Conservation (phyloP, 2,329 filamentous ascomycete genomes). For the Talaromyces sp. region DNA sequence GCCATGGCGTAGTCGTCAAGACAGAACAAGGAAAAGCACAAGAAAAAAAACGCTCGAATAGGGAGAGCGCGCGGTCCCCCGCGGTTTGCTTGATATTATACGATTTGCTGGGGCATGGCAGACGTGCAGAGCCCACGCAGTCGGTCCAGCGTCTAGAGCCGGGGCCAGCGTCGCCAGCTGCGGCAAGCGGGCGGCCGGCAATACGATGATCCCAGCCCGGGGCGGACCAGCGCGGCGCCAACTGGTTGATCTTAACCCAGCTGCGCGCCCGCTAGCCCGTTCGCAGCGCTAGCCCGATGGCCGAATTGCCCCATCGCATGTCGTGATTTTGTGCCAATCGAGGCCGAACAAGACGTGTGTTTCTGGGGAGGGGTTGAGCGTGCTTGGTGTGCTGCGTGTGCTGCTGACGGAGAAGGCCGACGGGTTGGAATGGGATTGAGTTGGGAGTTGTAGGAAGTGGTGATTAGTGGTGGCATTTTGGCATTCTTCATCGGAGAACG, state of each 20-base stretch:
- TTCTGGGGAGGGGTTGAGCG: neutral
- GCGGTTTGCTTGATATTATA: neutral
- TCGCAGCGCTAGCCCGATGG: slow-evolving; percentile 26
- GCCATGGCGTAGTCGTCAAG: slow-evolving; percentile 1
- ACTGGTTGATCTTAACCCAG: neutral
- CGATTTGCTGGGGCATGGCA: neutral
- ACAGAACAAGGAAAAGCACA: neutral
- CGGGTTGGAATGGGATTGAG: too few species aligned
- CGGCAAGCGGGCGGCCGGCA: neutral
- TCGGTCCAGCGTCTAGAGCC: neutral
- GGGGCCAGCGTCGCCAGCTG: neutral
- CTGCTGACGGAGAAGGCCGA: neutral
- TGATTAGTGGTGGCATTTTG: too few species aligned
- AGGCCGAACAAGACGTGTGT: neutral
- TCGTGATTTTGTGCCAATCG: slow-evolving; percentile 26
- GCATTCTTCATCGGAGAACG: too few species aligned
- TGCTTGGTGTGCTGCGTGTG: neutral
- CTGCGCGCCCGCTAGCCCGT: neutral
- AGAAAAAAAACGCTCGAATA: neutral
- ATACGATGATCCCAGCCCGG: neutral
- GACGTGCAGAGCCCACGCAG: neutral
- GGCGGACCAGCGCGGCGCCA: neutral
- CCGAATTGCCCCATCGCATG: slow-evolving; percentile 43
- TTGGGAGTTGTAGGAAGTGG: too few species aligned
- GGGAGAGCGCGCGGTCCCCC: neutral